Base-by-base conservation (phyloP, 805 yeast species). In the Torulaspora maleeae region DNA sequence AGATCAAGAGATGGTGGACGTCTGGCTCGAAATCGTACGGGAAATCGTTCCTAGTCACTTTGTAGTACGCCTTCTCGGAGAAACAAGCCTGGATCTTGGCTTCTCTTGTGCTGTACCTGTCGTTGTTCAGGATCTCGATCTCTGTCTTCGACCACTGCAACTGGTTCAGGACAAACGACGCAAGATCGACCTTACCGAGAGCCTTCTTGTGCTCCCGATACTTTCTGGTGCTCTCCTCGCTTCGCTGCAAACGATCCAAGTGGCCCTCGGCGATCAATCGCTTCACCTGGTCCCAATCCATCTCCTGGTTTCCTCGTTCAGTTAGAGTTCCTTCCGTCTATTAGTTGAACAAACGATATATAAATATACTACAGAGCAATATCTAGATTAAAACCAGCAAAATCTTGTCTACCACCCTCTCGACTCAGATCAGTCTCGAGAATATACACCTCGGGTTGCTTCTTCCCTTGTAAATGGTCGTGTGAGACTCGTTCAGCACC, bases 1-100 rank as follows among this genome's bases (percentile, higher is more conserved):
- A 85, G 1, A 81, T 72, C 36, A 86, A 75, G 12, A 83, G 58
- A 61, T 84, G 91, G 4, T 64, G 61, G 4, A 82, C 72, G 35
- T 70, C 70, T 0, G 58, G 50, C 29, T 73, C 79, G 49, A 82
- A 76, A 53, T 75, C 73, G 64, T 85, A 85, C 0, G 89, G 89
- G 63, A 81, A 85, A 49, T 79, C 80, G 59, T 85, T 85, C 20
- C 58, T 46, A 6, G 78, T 63, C 27, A 80, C 67, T 34, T 68
- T 59, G 27, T 64, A 60, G 27, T 75, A 74, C 9, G 48, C 46
- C 5, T 65, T 58, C 13, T 55, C 41, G 0, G 58, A 46, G 45
- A 69, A 60, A 15, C 55, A 36, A 4, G 52, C 53, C 25, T 64
- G 44, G 4, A 56, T 41, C 36, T 60, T 53, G 20, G 56, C 56